Evolutionary conservation across 805 yeast genomes (phyloP), one percentile per base, ranked within the genome.

Genomic region (Saccharomycopsis selenospora): DNA sequence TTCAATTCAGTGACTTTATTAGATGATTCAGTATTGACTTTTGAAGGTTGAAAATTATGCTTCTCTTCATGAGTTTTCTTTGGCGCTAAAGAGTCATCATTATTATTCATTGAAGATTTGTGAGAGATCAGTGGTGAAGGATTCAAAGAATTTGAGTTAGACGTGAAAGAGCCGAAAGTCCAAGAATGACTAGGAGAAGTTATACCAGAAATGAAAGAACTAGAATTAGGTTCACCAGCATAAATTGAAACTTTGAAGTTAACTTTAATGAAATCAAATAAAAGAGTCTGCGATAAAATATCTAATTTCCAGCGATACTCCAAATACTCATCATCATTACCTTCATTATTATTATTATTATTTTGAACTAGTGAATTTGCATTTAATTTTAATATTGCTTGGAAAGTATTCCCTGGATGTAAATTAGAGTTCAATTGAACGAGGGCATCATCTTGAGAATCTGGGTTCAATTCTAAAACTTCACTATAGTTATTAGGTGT

Each of bases 221-320:
- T n/a, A n/a, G n/a, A n/a, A n/a, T n/a, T n/a, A n/a, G n/a, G n/a
- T n/a, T n/a, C n/a, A n/a, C n/a, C n/a, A n/a, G n/a, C n/a, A n/a
- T n/a, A n/a, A n/a, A 91, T 64, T 41, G 73, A 59, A 2, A 93
- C 59, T 49, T 79, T 83, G 62, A 78, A 89, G 46, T 78, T 74
- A 5, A 89, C 77, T n/a, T 70, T 78, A 3, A 90, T 83, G 1
- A 77, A 68, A 3, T 81, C 70, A 14, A 82, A 77, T 57, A 93
- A 85, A 18, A 91, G 68, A 57, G 86, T 73, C 62, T 93, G 98
- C 1, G 90, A 80, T 2, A 82, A 70, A 3, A 90, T 78, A 61
- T 91, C 96, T 2, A 91, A 74, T 0, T 73, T 70, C 97, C 97
- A 91, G 10, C 42, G 40, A 26, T 46, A 49, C 23, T 43, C 51